Evolutionary conservation across 2,329 filamentous ascomycete genomes (phyloP), one percentile per base, ranked within the genome.

Genomic region (Lomentospora prolificans): DNA sequence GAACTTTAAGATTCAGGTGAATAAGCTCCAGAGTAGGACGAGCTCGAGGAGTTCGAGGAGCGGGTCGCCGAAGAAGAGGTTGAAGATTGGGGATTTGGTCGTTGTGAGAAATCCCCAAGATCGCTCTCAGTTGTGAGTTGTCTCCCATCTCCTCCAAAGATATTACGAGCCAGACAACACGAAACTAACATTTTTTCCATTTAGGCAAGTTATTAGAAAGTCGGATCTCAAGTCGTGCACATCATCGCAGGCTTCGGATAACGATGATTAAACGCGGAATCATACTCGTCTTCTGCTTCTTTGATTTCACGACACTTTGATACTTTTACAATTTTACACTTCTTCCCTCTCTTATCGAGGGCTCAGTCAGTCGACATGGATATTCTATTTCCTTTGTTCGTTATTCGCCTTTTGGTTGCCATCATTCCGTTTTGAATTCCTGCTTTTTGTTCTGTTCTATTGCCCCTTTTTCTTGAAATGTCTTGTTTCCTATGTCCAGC

Each of bases 71-170:
- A 56, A 56, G 48, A 56, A 56, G 54, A 36, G 51, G 19, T 3
- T 12, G n/a, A 51, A 51, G 46, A 25, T 12, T 27, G 54, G 50
- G 10, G 54, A 56, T 12, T 22, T 56, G 8, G 54, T 56, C 3
- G 30, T 56, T 51, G 54, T 56, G 30, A 24, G 54, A 46, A 56
- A 41, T 48, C 54, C 54, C n/a, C 22, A 41, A n/a, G 54, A 56
- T n/a, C 30, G 54, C 17, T 39, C 30, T 14, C 27, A 22, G 10
- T 41, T 50, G 46, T 51, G 44, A 51, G 53, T 50, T 22, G n/a
- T 22, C 14, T 30, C 53, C 46, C 17, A 10, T 9, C 1, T 25
- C 8, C 9, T 3, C 33, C 46, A 12, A 3, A 6, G 19, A 22
- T 2, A 17, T 51, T 6, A 17, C 3, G 2, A 3, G 12, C 30